Conservation (phyloP, 805 yeast genomes). For the Wickerhamiella sorbophila region DNA sequence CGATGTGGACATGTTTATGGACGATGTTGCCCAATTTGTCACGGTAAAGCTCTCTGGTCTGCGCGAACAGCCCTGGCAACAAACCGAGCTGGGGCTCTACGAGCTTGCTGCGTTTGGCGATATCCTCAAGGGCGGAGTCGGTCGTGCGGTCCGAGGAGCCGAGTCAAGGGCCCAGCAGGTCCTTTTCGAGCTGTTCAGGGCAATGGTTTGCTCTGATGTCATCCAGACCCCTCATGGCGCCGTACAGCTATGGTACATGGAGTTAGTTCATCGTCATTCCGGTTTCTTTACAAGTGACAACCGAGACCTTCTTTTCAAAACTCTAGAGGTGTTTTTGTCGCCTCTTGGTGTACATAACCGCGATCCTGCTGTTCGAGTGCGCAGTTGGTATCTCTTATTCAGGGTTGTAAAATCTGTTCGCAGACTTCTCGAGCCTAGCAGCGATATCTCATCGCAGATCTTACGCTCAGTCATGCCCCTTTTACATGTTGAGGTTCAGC, state of each 20-base stretch:
- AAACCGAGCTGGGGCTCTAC: slow-evolving; percentile 71
- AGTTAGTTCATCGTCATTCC: slow-evolving; percentile 68
- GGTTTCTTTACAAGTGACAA: slow-evolving; percentile 35
- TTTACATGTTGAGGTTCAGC: slow-evolving; percentile 46
- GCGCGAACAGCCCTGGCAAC: slow-evolving; percentile 45
- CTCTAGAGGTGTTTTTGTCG: slow-evolving; percentile 66
- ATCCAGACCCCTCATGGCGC: slow-evolving; percentile 47
- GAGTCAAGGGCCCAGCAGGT: slow-evolving; percentile 51
- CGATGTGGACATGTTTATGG: slow-evolving; percentile 46
- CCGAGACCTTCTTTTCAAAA: slow-evolving; percentile 34
- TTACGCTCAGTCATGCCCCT: slow-evolving; percentile 44
- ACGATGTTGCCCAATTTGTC: slow-evolving; percentile 46
- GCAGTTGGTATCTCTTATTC: slow-evolving; percentile 84
- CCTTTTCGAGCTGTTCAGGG: slow-evolving; percentile 42
- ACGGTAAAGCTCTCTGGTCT: slow-evolving; percentile 30
- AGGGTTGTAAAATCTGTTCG: slow-evolving; percentile 68
- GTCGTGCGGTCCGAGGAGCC: slow-evolving; percentile 42
- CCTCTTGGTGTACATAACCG: slow-evolving; percentile 69
- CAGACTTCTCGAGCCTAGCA: slow-evolving; percentile 35
- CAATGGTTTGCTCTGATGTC: slow-evolving; percentile 12
- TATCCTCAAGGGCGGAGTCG: slow-evolving; percentile 50
- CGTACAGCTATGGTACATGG: slow-evolving; percentile 71
- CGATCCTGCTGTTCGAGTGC: slow-evolving; percentile 56
- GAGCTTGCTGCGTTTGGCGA: slow-evolving; percentile 73
- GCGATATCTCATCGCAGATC: slow-evolving; percentile 39